A percentile compares a stretch with the other conserved stretches of the same genome.
phyloP scores from a whole-genome alignment of 805 yeast species.

The Dipodascopsis uninucleata region DNA sequence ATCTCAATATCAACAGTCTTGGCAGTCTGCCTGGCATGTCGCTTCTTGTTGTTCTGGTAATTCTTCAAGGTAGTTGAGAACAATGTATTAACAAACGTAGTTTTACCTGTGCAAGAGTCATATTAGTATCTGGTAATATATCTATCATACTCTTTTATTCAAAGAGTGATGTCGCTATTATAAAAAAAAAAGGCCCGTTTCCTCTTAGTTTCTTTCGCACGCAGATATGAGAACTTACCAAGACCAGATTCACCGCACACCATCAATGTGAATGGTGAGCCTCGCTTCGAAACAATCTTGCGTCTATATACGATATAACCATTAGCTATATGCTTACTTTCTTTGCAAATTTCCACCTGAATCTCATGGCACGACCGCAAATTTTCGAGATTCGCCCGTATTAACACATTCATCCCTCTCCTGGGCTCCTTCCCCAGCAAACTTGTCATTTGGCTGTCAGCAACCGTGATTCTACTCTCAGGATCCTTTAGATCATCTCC shows the following conservation, averaged over 20 bases:
- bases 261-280: constrained; percentile 75
- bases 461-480: too few relatives aligned
- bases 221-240: constrained; percentile 48
- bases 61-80: constrained; percentile 52
- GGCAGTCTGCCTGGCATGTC: constrained; percentile 40
- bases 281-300: constrained; percentile 44
- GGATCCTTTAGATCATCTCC: too few relatives aligned
- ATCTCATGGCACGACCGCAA: too few relatives aligned
- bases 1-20: constrained; percentile 41
- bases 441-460: constrained; percentile 2
- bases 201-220: too few relatives aligned
- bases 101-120: constrained; percentile 49
- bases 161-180: background rate
- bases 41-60: constrained; percentile 41
- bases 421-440: too few relatives aligned
- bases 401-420: too few relatives aligned
- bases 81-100: constrained; percentile 75
- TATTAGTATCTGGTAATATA: background rate
- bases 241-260: constrained; percentile 83
- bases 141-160: background rate
- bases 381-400: too few relatives aligned
- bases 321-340: constrained; percentile 2
- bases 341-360: too few relatives aligned
- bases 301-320: constrained; percentile 30
- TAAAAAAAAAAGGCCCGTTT: background rate